Conservation (phyloP, 2,329 filamentous ascomycete genomes). For the Fusarium sp. region DNA sequence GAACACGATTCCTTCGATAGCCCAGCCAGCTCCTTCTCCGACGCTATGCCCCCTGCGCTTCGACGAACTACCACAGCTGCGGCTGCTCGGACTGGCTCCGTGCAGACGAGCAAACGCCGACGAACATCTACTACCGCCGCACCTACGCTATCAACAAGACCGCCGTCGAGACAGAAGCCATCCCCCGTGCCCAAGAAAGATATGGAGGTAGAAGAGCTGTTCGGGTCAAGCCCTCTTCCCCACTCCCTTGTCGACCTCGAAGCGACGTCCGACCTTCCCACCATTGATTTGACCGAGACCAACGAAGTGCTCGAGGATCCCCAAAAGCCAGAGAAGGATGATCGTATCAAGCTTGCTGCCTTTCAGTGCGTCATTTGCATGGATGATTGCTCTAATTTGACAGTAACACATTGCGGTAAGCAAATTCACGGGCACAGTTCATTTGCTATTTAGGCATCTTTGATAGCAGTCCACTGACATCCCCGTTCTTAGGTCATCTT, state of each 20-base stretch:
- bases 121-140: conserved; percentile 38
- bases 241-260: conserved; percentile 31
- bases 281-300: conserved; percentile 57
- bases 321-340: conserved; percentile 63
- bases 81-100: conserved; percentile 23
- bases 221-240: conserved; percentile 43
- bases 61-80: conserved; percentile 39
- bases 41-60: conserved; percentile 49
- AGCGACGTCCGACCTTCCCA: conserved; percentile 46
- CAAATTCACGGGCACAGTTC: conserved; percentile 24
- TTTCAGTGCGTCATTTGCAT: conserved; percentile 79
- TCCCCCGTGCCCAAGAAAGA: conserved; percentile 23
- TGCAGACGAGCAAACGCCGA: conserved; percentile 48
- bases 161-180: conserved; percentile 24
- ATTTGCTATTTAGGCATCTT: not conserved
- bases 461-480: conserved; percentile 32
- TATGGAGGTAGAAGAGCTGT: conserved; percentile 49
- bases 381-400: conserved; percentile 71
- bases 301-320: conserved; percentile 62
- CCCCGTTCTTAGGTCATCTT: conserved; percentile 67
- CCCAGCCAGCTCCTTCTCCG: conserved; percentile 50
- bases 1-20: conserved; percentile 48
- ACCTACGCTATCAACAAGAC: conserved; percentile 12
- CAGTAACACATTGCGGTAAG: conserved; percentile 78
- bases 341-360: conserved; percentile 65